A percentile compares a stretch with the other conserved stretches of the same genome.
phyloP scores from a whole-genome alignment of 1,139 yeast genomes.

The Pichia sp. region DNA sequence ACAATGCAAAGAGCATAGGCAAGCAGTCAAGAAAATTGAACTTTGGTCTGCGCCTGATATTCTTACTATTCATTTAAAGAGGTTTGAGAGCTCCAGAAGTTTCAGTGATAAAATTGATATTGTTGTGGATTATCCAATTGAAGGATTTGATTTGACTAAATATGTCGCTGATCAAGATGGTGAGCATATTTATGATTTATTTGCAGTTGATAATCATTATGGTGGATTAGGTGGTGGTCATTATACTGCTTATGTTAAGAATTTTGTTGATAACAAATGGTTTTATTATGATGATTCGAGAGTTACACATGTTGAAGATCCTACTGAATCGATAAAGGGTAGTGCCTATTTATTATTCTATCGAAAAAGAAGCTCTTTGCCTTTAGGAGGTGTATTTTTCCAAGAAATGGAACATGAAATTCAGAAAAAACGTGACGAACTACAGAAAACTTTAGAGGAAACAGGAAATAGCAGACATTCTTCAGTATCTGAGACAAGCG shows the following conservation, averaged over 20 bases:
- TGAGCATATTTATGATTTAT: conserved; percentile 61
- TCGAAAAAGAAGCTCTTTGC: conserved; percentile 42
- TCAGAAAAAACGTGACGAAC: conserved; percentile 14
- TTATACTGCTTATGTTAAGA: conserved; percentile 85
- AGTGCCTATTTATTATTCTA: conserved; percentile 89
- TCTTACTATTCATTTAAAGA: conserved; percentile 78
- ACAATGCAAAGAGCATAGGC: conserved; percentile 77
- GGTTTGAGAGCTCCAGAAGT: conserved; percentile 81
- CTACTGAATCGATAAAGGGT: conserved; percentile 58
- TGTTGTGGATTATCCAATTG: conserved; percentile 81
- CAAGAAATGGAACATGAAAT: conserved; percentile 19
- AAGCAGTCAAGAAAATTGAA: conserved; percentile 87
- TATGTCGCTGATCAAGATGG: conserved; percentile 40
- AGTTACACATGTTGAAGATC: conserved; percentile 51
- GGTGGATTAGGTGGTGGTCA: conserved; percentile 99
- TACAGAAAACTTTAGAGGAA: conserved; percentile 14
- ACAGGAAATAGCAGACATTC: conserved; percentile 11
- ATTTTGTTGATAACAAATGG: conserved; percentile 75
- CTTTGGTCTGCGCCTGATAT: conserved; percentile 91
- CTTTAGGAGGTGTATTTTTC: conserved; percentile 28
- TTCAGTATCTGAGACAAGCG: conserved; percentile 6
- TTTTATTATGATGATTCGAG: conserved; percentile 85
- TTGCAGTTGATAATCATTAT: conserved; percentile 91
- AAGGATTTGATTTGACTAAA: conserved; percentile 65
- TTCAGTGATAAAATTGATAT: conserved; percentile 87